Percentiles rank a stretch among this genome's conserved stretches.
Conservation (phyloP, 2,329 filamentous ascomycete species). For the Orbilia javanica region DNA sequence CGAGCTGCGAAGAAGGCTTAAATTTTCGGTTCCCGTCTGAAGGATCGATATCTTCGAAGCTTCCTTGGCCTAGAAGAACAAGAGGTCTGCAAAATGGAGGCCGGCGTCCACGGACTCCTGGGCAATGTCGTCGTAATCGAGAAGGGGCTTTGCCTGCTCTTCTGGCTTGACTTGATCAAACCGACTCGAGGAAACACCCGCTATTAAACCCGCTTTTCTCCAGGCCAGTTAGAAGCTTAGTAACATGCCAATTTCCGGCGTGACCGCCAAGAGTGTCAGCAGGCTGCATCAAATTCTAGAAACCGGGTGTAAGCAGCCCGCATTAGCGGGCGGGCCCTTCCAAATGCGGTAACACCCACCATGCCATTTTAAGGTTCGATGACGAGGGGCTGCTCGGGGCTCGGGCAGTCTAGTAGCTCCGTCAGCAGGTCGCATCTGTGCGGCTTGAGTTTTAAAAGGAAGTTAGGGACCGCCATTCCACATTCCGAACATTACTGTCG, state of each 20-base stretch:
- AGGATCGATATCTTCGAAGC: background rate
- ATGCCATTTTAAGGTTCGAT: slow-evolving; percentile 31
- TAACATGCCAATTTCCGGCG: slow-evolving; percentile 40
- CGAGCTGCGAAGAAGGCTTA: background rate
- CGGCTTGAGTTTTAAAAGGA: slow-evolving; percentile 52
- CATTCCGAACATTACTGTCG: slow-evolving; percentile 23
- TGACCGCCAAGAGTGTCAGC: slow-evolving; percentile 44
- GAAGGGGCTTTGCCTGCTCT: slow-evolving; percentile 33
- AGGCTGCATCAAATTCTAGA: slow-evolving; percentile 24
- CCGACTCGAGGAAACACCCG: slow-evolving; percentile 13
- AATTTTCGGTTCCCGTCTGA: background rate
- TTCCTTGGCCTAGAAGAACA: too few relatives aligned
- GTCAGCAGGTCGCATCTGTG: slow-evolving; percentile 56
- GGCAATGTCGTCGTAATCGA: slow-evolving; percentile 31
- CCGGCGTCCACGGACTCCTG: slow-evolving; percentile 18
- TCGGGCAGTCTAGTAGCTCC: slow-evolving; percentile 39
- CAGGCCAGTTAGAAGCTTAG: slow-evolving; percentile 28
- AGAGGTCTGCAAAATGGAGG: too few relatives aligned
- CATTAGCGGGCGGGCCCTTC: slow-evolving; percentile 42
- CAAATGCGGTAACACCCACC: slow-evolving; percentile 19
- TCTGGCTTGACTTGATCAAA: background rate
- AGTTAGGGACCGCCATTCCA: slow-evolving; percentile 49
- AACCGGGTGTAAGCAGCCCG: slow-evolving; percentile 46
- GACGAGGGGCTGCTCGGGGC: slow-evolving; percentile 36
- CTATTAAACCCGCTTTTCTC: slow-evolving; percentile 55